Evolutionary conservation across 2,329 filamentous ascomycete genomes (phyloP).

Genomic region (Eutypella sp.): DNA sequence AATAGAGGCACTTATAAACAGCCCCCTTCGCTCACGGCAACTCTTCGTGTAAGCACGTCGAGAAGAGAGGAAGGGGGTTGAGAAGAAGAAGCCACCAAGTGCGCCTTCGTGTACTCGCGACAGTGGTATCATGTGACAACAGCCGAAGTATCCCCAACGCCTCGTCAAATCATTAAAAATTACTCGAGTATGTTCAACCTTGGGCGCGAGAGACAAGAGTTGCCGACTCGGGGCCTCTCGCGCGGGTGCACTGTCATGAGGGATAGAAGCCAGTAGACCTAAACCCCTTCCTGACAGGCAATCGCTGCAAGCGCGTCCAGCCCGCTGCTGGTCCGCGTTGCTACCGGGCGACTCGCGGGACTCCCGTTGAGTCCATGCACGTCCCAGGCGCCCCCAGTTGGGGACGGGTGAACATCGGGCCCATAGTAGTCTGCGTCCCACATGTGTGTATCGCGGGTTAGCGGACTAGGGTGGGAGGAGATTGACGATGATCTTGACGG

Average conservation of each 20-base stretch:
- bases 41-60: too few species aligned
- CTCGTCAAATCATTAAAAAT: conserved; percentile 1
- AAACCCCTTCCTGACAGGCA: conserved; percentile 43
- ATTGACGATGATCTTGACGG: conserved; percentile 26
- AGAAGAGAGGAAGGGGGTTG: neutral
- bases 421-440: conserved; percentile 40
- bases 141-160: conserved; percentile 1
- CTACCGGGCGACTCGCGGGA: conserved; percentile 39
- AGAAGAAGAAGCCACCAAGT: conserved; percentile 19
- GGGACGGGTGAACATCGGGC: conserved; percentile 24
- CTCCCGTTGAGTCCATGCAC: conserved; percentile 41
- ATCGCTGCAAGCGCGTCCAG: conserved; percentile 52
- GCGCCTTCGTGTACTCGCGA: conserved; percentile 27
- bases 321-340: conserved; percentile 42
- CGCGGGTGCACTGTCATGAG: neutral
- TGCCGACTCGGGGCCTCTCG: neutral
- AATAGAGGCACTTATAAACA: too few species aligned
- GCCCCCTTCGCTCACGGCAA: too few species aligned
- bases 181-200: conserved; percentile 3
- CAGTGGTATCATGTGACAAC: conserved; percentile 22
- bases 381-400: conserved; percentile 40
- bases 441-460: conserved; percentile 28
- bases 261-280: conserved; percentile 17
- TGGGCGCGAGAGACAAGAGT: neutral
- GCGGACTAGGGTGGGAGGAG: conserved; percentile 25